Conservation (phyloP, 2,329 filamentous ascomycete genomes). For the Emmonsiellopsis sp. region DNA sequence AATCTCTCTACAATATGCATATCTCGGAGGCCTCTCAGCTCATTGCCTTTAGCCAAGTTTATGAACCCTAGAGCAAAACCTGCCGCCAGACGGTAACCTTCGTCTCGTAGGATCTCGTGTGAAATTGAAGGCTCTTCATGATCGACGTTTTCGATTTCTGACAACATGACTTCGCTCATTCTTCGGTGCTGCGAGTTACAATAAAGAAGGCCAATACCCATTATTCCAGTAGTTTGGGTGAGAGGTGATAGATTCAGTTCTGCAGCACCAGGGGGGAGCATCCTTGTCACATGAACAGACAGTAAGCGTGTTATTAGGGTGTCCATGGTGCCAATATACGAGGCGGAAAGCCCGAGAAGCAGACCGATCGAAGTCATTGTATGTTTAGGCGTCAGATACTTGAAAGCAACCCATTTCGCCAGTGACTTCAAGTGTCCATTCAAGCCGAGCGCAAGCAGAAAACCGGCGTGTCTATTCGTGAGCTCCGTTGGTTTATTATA, state of each 20-base stretch:
- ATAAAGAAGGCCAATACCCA: constrained; percentile 93
- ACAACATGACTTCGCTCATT: constrained; percentile 99
- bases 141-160: constrained; percentile 84
- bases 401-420: constrained; percentile 98
- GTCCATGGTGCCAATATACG: constrained; percentile 95
- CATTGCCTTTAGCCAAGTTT: constrained; percentile 83
- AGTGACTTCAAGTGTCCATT: constrained; percentile 92
- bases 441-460: constrained; percentile 79
- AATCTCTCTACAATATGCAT: constrained; percentile 89
- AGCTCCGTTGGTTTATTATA: constrained; percentile 94
- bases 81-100: constrained; percentile 91
- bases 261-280: constrained; percentile 84
- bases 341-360: constrained; percentile 84
- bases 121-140: constrained; percentile 59
- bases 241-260: constrained; percentile 88
- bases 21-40: constrained; percentile 81
- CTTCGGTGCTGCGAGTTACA: constrained; percentile 91
- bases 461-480: constrained; percentile 92
- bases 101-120: constrained; percentile 75
- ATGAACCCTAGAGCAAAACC: constrained; percentile 91
- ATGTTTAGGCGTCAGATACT: constrained; percentile 97
- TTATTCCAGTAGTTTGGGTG: constrained; percentile 90
- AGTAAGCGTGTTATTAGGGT: constrained; percentile 84
- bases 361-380: constrained; percentile 98
- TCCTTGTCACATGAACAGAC: constrained; percentile 90